Percentiles rank a stretch among this genome's conserved stretches.
Conservation (phyloP, 495 filamentous ascomycete species). For the Rusavskia elegans region DNA sequence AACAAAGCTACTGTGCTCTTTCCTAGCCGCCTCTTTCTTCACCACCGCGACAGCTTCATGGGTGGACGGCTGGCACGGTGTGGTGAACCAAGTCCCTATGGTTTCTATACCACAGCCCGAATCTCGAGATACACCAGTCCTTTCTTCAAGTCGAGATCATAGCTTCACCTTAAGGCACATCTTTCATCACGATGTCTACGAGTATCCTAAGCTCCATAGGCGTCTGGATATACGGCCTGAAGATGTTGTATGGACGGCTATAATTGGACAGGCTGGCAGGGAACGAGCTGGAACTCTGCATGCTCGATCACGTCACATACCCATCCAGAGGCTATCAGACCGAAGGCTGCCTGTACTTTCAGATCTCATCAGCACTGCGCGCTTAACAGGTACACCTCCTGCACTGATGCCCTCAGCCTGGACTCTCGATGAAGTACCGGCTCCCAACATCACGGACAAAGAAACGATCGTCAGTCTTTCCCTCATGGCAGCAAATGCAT, state of each 20-base stretch:
- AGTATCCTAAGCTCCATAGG: conserved; percentile 57
- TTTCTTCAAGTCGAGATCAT: conserved; percentile 12
- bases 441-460: conserved; percentile 76
- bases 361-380: conserved; percentile 51
- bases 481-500: conserved; percentile 75
- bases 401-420: conserved; percentile 54
- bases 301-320: conserved; percentile 42
- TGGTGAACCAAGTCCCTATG: conserved; percentile 17
- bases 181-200: conserved; percentile 68
- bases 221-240: conserved; percentile 54
- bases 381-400: conserved; percentile 41
- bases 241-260: conserved; percentile 44
- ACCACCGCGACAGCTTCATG: conserved; percentile 7
- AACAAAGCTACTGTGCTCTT: conserved; percentile 41
- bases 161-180: conserved; percentile 69
- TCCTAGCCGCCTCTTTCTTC: conserved; percentile 30
- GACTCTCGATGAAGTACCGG: conserved; percentile 63
- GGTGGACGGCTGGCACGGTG: conserved; percentile 6
- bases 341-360: conserved; percentile 61
- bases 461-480: conserved; percentile 70
- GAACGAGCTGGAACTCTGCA: conserved; percentile 19
- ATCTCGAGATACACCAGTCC: conserved; percentile 22
- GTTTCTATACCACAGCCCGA: conserved; percentile 17
- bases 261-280: conserved; percentile 42
- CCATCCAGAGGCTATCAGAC: conserved; percentile 69